Conservation (phyloP, 495 filamentous ascomycete genomes). For the Jackrogersella multiformis region DNA sequence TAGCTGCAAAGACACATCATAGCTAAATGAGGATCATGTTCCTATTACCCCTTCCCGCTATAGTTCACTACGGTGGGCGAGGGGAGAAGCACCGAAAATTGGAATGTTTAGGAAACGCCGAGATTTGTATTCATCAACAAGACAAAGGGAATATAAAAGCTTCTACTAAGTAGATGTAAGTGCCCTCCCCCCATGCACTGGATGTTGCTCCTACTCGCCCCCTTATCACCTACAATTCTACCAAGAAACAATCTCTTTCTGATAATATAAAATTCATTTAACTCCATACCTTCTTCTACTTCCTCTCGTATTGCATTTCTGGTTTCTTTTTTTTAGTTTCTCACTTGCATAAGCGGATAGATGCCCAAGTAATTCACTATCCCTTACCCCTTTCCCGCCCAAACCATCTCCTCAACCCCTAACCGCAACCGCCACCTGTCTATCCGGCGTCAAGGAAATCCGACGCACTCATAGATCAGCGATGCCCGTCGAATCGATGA, state of each 20-base stretch:
- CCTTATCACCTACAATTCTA: not conserved
- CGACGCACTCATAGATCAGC: not conserved
- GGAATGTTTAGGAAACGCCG: not conserved
- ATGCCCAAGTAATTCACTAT: too few relatives aligned
- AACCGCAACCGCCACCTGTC: not conserved
- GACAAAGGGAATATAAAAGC: constrained; percentile 9
- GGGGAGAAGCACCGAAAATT: not conserved
- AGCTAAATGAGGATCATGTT: not conserved
- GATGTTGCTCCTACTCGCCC: not conserved
- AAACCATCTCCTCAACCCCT: not conserved
- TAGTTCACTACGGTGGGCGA: constrained; percentile 1
- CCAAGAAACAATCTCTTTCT: not conserved
- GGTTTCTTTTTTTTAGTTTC: too few relatives aligned
- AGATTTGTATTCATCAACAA: not conserved
- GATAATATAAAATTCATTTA: not conserved
- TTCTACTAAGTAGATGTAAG: constrained; percentile 18
- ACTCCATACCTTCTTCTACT: not conserved
- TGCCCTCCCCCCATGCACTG: too few relatives aligned
- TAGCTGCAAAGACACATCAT: not conserved
- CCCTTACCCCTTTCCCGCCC: not conserved
- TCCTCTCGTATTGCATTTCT: too few relatives aligned
- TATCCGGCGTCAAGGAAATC: too few relatives aligned
- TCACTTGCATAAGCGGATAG: too few relatives aligned
- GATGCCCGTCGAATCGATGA: too few relatives aligned
- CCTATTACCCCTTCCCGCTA: not conserved